A percentile compares a stretch with the other conserved stretches of the same genome.
Evolutionary conservation across 805 yeast genomes (phyloP).

Genomic region (Nematodospora valgi): DNA sequence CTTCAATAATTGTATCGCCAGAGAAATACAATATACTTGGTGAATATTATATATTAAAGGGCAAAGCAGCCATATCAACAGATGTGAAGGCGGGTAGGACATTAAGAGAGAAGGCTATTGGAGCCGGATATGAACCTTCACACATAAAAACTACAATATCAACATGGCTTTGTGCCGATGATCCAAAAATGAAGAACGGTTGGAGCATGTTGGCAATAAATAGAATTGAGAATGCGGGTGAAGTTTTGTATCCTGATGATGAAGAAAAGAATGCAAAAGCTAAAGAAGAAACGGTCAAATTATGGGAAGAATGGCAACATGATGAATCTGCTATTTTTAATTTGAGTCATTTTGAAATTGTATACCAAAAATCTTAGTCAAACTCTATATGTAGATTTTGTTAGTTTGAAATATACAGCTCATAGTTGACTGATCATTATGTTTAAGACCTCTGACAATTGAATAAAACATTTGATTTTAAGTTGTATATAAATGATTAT

Average conservation of each 20-base stretch:
- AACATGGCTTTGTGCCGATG: slow-evolving; percentile 14
- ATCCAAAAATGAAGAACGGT: slow-evolving; percentile 7
- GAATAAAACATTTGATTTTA: no score
- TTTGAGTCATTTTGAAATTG: slow-evolving; percentile 17
- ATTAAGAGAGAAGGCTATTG: slow-evolving; percentile 14
- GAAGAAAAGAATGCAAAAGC: slow-evolving; percentile 4
- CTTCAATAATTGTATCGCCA: slow-evolving; percentile 17
- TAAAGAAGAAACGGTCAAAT: slow-evolving; percentile 9
- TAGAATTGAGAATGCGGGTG: slow-evolving; percentile 13
- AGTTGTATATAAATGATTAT: no score
- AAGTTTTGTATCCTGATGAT: slow-evolving; percentile 8
- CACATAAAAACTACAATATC: slow-evolving; percentile 12
- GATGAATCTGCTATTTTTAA: slow-evolving; percentile 14
- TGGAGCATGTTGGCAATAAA: slow-evolving; percentile 11
- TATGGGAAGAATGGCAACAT: slow-evolving; percentile 14
- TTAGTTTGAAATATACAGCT: no score
- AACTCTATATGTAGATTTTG: no score
- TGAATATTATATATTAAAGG: slow-evolving; percentile 6
- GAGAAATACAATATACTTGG: slow-evolving; percentile 9
- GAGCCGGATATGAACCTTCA: slow-evolving; percentile 16
- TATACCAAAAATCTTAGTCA: slow-evolving; percentile 13
- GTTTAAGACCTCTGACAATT: no score
- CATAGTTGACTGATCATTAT: no score
- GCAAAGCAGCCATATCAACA: slow-evolving; percentile 11
- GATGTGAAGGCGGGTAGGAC: slow-evolving; percentile 15